Conservation (phyloP, 805 yeast genomes). For the Lipomyces starkeyi region DNA sequence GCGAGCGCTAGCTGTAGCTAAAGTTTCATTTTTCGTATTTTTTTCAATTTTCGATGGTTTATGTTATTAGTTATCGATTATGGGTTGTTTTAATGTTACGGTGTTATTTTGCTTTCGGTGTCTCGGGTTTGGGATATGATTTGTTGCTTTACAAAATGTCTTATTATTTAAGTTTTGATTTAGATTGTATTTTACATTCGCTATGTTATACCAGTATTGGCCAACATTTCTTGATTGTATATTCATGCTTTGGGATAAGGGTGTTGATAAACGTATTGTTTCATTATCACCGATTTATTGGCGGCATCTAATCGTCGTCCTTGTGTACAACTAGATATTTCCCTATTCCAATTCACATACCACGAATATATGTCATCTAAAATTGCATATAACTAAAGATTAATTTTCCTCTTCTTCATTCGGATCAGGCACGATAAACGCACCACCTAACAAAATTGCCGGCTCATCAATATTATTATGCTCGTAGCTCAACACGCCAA, state of each 20-base stretch:
- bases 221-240: background rate
- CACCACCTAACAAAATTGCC: constrained; percentile 82
- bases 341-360: background rate
- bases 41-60: background rate
- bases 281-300: background rate
- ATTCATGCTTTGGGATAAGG: background rate
- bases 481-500: constrained; percentile 88
- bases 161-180: background rate
- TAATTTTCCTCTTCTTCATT: background rate
- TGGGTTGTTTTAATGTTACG: background rate
- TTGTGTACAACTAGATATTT: background rate
- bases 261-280: background rate
- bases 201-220: background rate
- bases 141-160: constrained; percentile 9
- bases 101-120: constrained; percentile 1
- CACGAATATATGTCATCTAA: background rate
- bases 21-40: background rate
- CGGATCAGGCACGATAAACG: constrained; percentile 62
- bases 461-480: constrained; percentile 87
- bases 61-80: background rate
- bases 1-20: background rate
- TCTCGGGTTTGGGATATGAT: background rate
- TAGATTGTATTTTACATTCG: background rate
- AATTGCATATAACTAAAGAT: background rate
- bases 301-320: background rate